These are phyloP conservation scores for Silene vulgaris DNA, from an alignment of 179 eudicot genomes.

Conservation along the genomic window DNA sequence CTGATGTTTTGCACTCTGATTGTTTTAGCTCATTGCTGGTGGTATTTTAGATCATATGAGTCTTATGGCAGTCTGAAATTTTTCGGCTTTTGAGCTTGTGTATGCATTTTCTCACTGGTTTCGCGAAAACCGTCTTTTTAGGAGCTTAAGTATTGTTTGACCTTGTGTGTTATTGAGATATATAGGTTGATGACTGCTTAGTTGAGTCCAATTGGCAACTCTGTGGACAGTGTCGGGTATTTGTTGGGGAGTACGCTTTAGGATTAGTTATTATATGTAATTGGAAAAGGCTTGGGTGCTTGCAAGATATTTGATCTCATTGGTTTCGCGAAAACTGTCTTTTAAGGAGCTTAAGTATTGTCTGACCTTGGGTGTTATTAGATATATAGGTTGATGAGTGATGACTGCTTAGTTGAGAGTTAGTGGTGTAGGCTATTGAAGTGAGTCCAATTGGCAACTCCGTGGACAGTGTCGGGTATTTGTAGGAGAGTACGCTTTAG, in stretches of 20 bases:
- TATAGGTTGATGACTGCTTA: neutral
- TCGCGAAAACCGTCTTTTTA: conserved; percentile 1
- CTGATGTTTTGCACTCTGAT: conserved; percentile 14
- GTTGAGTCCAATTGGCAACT: neutral
- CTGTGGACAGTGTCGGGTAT: neutral
- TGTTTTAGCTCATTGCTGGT: conserved; percentile 9
- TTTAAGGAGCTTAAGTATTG: too few species aligned
- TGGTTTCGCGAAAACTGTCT: too few species aligned
- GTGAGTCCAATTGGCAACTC: neutral
- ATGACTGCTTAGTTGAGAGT: neutral
- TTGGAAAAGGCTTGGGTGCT: conserved; percentile 1
- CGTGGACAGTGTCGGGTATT: neutral
- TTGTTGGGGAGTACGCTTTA: neutral
- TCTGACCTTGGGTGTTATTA: neutral
- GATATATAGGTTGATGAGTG: conserved; percentile 1
- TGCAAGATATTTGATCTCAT: neutral
- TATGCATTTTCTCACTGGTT: conserved; percentile 12
- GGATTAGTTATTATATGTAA: neutral
- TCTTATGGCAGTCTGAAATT: neutral
- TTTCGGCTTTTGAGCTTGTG: conserved; percentile 12
- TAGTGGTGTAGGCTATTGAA: conserved; percentile 2
- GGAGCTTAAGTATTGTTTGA: neutral
- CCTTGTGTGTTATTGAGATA: neutral
- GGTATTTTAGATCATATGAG: neutral
- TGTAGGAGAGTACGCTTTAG: neutral